Percentiles rank a stretch among this genome's conserved stretches.
phyloP scores from a whole-genome alignment of 1,284 basidiomycete genomes.

The Apiotrichum veenhuisii region DNA sequence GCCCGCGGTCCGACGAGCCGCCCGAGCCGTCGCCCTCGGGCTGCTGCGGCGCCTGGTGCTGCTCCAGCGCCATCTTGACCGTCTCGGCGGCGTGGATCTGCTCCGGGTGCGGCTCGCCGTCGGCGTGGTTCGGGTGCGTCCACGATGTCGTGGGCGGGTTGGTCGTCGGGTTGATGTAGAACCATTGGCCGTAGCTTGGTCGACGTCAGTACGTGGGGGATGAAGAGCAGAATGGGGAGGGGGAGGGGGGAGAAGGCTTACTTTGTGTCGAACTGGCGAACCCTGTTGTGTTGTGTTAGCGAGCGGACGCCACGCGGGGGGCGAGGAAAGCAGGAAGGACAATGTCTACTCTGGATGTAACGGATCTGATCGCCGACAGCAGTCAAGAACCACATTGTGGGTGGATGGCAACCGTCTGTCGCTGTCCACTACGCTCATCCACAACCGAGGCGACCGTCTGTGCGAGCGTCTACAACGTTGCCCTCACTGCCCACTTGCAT shows the following conservation, averaged over 20 bases:
- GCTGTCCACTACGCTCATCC: no score
- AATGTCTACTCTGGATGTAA: no score
- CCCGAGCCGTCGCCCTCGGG: constrained; percentile 5
- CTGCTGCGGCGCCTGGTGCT: constrained; percentile 9
- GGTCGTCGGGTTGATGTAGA: constrained; percentile 37
- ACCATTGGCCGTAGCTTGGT: constrained; percentile 25
- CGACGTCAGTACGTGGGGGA: background rate
- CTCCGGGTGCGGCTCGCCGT: constrained; percentile 32
- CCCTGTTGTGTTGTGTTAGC: constrained; percentile 26
- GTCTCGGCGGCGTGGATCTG: constrained; percentile 21
- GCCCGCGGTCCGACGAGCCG: constrained; percentile 6
- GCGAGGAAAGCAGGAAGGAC: no score
- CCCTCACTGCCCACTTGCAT: no score
- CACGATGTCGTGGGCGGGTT: constrained; percentile 35
- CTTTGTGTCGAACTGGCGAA: constrained; percentile 31
- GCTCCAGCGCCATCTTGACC: constrained; percentile 8
- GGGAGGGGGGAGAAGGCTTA: background rate
- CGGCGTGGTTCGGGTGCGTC: constrained; percentile 27
- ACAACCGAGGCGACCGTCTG: no score
- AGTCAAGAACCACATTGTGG: no score
- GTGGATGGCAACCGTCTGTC: no score
- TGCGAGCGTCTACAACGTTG: no score
- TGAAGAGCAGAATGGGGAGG: background rate
- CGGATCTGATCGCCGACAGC: no score
- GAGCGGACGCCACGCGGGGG: no score